phyloP scores from a whole-genome alignment of 1,139 yeast genomes.

The Spencermartinsiella ligniputridi region DNA sequence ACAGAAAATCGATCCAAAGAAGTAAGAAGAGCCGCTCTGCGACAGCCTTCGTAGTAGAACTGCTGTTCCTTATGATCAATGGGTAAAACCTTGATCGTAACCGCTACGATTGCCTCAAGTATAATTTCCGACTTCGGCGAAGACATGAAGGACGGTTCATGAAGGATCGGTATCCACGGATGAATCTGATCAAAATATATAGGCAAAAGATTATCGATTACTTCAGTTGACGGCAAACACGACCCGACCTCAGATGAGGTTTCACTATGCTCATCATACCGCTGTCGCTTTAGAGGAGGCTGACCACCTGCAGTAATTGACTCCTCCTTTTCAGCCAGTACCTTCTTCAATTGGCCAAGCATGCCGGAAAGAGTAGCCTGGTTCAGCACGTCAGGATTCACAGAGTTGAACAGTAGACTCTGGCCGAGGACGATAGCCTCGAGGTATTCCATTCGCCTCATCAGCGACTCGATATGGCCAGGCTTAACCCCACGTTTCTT shows the following conservation, averaged over 20 bases:
- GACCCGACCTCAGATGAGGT: not conserved
- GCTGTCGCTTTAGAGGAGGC: no score
- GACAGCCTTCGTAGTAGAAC: constrained; percentile 10
- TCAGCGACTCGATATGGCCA: constrained; percentile 8
- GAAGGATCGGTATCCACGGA: constrained; percentile 11
- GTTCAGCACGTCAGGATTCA: not conserved
- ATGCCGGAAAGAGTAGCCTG: not conserved
- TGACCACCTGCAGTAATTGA: no score
- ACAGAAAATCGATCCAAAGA: constrained; percentile 21
- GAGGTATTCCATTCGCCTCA: constrained; percentile 8
- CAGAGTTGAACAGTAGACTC: constrained; percentile 1
- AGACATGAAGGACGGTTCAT: not conserved
- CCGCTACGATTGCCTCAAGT: not conserved
- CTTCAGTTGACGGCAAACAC: not conserved
- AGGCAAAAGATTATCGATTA: no score
- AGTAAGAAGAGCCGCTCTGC: constrained; percentile 18
- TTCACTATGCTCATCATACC: no score
- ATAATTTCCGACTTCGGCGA: not conserved
- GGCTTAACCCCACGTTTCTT: constrained; percentile 11
- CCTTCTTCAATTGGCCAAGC: not conserved
- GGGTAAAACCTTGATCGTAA: not conserved
- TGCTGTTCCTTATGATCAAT: not conserved
- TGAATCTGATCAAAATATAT: constrained; percentile 10
- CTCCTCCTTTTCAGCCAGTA: no score
- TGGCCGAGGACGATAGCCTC: constrained; percentile 14